Conservation (phyloP, 2,329 filamentous ascomycete genomes). For the Paracamarosporium sp. region DNA sequence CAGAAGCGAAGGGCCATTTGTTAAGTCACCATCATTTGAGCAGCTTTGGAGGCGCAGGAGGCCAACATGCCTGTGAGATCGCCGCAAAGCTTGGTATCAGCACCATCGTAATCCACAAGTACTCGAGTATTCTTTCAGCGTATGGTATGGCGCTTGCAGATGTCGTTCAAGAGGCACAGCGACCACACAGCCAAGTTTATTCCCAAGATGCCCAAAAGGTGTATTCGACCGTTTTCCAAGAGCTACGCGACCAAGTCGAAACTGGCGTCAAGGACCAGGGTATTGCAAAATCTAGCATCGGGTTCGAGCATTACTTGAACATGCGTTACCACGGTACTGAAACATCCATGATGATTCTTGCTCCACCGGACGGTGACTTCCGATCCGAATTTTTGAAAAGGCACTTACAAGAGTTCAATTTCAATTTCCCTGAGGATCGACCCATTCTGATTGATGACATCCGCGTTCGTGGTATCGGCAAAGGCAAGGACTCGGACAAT, state of each 20-base stretch:
- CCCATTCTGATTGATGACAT: constrained; percentile 53
- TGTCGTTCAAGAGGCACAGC: constrained; percentile 51
- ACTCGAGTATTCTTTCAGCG: constrained; percentile 56
- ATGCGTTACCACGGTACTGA: constrained; percentile 54
- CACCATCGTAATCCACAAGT: constrained; percentile 53
- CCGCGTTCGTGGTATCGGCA: constrained; percentile 47
- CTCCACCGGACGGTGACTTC: constrained; percentile 41
- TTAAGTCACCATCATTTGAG: constrained; percentile 31
- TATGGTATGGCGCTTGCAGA: constrained; percentile 57
- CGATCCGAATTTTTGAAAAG: constrained; percentile 42
- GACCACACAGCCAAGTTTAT: constrained; percentile 42
- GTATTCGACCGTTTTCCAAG: not conserved
- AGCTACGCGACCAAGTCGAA: constrained; percentile 50
- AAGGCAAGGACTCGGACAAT: constrained; percentile 3
- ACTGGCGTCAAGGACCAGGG: constrained; percentile 70
- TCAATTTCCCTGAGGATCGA: constrained; percentile 43
- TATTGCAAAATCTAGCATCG: constrained; percentile 59
- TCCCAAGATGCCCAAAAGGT: constrained; percentile 13
- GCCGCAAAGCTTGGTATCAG: constrained; percentile 53
- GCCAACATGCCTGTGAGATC: constrained; percentile 55
- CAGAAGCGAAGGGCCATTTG: constrained; percentile 33
- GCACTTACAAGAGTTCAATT: constrained; percentile 53
- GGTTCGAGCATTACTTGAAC: constrained; percentile 49
- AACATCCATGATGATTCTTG: constrained; percentile 52
- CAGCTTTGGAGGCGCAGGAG: constrained; percentile 44